These are phyloP conservation scores for Emericellopsis cladophorae DNA, from an alignment of 2,329 filamentous ascomycete species.

Conservation along the genomic window DNA sequence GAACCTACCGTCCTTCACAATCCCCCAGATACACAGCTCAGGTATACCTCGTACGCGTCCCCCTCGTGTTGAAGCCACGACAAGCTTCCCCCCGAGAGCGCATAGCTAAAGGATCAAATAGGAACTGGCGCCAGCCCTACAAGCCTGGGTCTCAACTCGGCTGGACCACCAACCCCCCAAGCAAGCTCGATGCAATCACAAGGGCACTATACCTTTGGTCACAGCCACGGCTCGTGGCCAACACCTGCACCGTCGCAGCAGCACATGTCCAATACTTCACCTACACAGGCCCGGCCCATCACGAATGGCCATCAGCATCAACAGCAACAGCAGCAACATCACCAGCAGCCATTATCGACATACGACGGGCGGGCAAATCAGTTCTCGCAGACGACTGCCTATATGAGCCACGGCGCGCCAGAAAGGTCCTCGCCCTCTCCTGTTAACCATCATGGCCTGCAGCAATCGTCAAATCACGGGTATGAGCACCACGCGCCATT, in stretches of 20 bases:
- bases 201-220: constrained; percentile 33
- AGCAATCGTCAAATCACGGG: too few relatives aligned
- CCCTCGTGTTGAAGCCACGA: too few relatives aligned
- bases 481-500: too few relatives aligned
- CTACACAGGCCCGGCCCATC: too few relatives aligned
- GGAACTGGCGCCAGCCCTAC: constrained; percentile 50
- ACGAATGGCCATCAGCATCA: too few relatives aligned
- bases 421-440: too few relatives aligned
- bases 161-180: constrained; percentile 45
- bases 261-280: too few relatives aligned
- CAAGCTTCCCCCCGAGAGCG: too few relatives aligned
- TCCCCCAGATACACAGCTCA: constrained; percentile 16
- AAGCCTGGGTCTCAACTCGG: constrained; percentile 48
- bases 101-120: constrained; percentile 16
- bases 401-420: too few relatives aligned
- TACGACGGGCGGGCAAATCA: neutral
- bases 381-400: neutral
- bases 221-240: constrained; percentile 46
- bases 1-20: constrained; percentile 55
- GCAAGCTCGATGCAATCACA: constrained; percentile 22
- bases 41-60: too few relatives aligned
- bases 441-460: too few relatives aligned
- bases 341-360: neutral
- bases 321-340: constrained; percentile 6
- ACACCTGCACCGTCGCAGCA: constrained; percentile 31